phyloP scores from a whole-genome alignment of 2,329 filamentous ascomycete species.

The Fragosphaeria purpurea region DNA sequence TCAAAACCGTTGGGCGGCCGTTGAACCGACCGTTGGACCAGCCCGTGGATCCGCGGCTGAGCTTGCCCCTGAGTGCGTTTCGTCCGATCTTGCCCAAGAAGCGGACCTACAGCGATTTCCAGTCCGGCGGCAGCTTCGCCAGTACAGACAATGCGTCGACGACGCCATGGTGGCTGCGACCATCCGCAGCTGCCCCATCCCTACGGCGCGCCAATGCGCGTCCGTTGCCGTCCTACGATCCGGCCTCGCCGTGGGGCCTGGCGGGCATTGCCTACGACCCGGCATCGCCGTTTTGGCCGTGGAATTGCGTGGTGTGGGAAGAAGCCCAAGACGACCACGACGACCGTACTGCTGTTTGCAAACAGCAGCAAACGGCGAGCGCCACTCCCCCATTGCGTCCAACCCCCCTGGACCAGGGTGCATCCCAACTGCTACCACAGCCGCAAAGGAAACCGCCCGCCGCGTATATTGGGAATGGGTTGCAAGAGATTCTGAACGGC shows the following conservation, averaged over 20 bases:
- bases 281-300: constrained; percentile 3
- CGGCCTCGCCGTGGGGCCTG: constrained; percentile 10
- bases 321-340: background rate
- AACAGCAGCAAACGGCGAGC: background rate
- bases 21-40: too few species aligned
- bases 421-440: background rate
- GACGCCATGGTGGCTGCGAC: too few species aligned
- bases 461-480: background rate
- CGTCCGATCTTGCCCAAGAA: too few species aligned
- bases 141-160: too few species aligned
- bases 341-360: background rate
- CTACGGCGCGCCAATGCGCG: too few species aligned
- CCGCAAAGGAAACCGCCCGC: background rate
- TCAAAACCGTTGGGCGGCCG: too few species aligned
- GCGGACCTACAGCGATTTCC: too few species aligned
- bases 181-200: too few species aligned
- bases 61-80: too few species aligned
- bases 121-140: too few species aligned
- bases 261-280: constrained; percentile 10
- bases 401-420: background rate
- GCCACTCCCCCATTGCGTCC: background rate
- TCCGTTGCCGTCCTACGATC: too few species aligned
- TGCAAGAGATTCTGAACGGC: background rate
- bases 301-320: background rate
- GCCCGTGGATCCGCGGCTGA: too few species aligned